Base-by-base conservation (phyloP, 139 green algal species). In the Haematococcus lacustris region DNA sequence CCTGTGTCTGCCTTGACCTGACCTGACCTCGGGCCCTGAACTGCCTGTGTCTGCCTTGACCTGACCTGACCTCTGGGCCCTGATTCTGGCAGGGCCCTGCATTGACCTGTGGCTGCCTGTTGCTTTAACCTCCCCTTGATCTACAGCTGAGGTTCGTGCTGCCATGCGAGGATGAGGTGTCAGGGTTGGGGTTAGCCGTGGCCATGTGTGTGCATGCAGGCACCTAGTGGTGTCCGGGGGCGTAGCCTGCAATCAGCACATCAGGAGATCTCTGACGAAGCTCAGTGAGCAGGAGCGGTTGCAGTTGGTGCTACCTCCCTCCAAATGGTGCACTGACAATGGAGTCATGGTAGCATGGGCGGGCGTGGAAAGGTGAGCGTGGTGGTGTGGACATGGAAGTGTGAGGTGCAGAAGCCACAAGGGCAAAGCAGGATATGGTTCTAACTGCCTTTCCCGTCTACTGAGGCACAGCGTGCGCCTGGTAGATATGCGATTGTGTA, bases 311-410 rank as follows among this genome's bases (percentile, higher is more conserved):
- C 72, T 88, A 51, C 94, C 94, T 0, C 86, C 87, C 17, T 85
- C 94, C 0, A 67, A 78, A 33, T 90, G 93, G 41, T 99, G 95
- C 83, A 98, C 94, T 2, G 95, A 99, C 80, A 99, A 99, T 68
- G 95, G 94, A 5, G 92, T 97, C 5, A 99, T 99, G 95, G 93
- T 98, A 50, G 95, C 91, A 0, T 99, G 95, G 95, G 85, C 93
- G 1, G 95, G 93, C 6, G 38, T 94, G n/a, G 95, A 99, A 75
- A 71, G 87, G 62, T 83, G 75, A 57, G 74, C 21, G 2, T 0
- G 62, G 70, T 9, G 70, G 51, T 61, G 63, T 65, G 33, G 64
- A 73, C 35, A 41, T 60, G 25, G 47, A 63, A 65, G 38, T 43
- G 9, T 34, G 51, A 43, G 13, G 38, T 25, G 2, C 2, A 0